phyloP scores from a whole-genome alignment of 164 flowering plant species.

The Sedum album region DNA sequence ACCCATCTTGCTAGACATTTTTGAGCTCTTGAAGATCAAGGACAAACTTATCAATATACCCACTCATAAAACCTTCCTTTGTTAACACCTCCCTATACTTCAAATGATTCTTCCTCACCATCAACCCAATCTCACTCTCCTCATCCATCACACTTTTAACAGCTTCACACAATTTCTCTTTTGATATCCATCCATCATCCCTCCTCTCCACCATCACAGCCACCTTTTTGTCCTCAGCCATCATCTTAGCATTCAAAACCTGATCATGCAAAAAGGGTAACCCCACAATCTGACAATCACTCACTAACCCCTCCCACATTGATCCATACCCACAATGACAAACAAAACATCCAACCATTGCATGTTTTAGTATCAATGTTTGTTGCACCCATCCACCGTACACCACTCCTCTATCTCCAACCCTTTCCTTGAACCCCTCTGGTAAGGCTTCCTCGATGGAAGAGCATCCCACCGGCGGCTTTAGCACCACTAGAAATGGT shows the following conservation, averaged over 20 bases:
- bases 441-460: conserved; percentile 45
- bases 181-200: conserved; percentile 24
- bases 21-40: conserved; percentile 17
- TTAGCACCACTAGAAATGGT: conserved; percentile 37
- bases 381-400: conserved; percentile 51
- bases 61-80: conserved; percentile 18
- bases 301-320: conserved; percentile 35
- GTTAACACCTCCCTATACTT: conserved; percentile 23
- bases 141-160: conserved; percentile 40
- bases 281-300: conserved; percentile 32
- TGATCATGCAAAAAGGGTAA: conserved; percentile 43
- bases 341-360: conserved; percentile 52
- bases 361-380: conserved; percentile 26
- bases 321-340: conserved; percentile 50
- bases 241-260: conserved; percentile 30
- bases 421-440: conserved; percentile 41
- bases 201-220: conserved; percentile 37
- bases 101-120: conserved; percentile 27
- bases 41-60: conserved; percentile 31
- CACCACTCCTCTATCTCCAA: conserved; percentile 35
- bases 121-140: conserved; percentile 24
- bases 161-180: conserved; percentile 34
- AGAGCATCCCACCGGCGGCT: conserved; percentile 28
- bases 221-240: conserved; percentile 37
- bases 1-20: not conserved